phyloP scores from a whole-genome alignment of 2,329 filamentous ascomycete genomes.

The Boeremia lycopersici region DNA sequence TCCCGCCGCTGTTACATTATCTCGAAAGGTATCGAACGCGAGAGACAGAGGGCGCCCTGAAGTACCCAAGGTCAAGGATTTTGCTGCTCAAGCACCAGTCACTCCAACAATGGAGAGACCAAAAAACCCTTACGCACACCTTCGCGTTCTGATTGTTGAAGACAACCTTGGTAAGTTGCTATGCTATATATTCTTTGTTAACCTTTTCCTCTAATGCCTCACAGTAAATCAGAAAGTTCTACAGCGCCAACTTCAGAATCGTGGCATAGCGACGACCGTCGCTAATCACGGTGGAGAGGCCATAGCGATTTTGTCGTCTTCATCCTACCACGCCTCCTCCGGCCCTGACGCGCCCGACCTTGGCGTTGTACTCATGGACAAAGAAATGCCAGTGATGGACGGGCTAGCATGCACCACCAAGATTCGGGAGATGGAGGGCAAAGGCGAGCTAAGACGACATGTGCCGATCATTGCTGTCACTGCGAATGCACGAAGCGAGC shows the following conservation, averaged over 20 bases:
- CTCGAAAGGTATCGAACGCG: conserved; percentile 39
- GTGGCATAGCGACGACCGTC: conserved; percentile 53
- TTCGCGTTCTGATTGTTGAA: conserved; percentile 52
- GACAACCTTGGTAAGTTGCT: conserved; percentile 43
- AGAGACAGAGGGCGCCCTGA: conserved; percentile 29
- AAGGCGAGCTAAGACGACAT: conserved; percentile 42
- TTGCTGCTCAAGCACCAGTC: conserved; percentile 32
- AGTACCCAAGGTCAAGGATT: conserved; percentile 43
- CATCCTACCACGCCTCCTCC: conserved; percentile 49
- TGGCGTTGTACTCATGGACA: conserved; percentile 47
- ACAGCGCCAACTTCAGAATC: conserved; percentile 56
- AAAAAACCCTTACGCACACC: conserved; percentile 23
- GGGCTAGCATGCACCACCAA: conserved; percentile 46
- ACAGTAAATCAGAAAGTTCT: conserved; percentile 58
- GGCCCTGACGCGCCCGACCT: conserved; percentile 32
- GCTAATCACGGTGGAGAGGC: conserved; percentile 59
- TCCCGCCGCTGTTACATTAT: conserved; percentile 27
- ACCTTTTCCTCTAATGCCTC: neutral
- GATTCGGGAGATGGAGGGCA: conserved; percentile 47
- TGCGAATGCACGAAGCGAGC: conserved; percentile 49
- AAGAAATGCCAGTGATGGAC: conserved; percentile 53
- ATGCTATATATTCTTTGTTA: too few species aligned
- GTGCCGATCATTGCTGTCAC: conserved; percentile 52
- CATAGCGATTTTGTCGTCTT: conserved; percentile 51
- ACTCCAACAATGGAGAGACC: conserved; percentile 8